Base-by-base conservation (phyloP, 495 filamentous ascomycete genomes). In the Daldinia vernicosa region DNA sequence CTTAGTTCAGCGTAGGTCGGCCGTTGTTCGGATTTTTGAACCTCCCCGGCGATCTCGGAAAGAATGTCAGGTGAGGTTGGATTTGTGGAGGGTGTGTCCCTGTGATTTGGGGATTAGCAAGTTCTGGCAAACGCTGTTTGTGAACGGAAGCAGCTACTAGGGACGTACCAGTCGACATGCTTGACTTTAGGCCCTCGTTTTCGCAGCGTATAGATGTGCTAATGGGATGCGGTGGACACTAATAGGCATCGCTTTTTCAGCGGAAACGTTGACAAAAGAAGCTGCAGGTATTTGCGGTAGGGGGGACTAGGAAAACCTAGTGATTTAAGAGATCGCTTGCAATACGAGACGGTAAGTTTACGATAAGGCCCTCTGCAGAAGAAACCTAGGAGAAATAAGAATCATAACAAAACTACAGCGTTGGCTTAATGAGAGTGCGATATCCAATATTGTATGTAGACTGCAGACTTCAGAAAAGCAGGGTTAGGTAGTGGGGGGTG, bases 91-190 rank as follows among this genome's bases (percentile, higher is more conserved):
- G 57, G 37, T 32, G 51, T 66, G 32, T 58, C 64, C 9, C 70
- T 69, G 64, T n/a, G 52, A 30, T 30, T 58, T 51, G 35, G 17
- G 6, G 43, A 53, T 69, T 43, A 62, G 61, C 40, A 15, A 47
- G 43, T 47, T 47, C 12, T 19, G 14, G 39, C 26, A 14, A 26
- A 32, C 11, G 15, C 12, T n/a, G 12, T 14, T 14, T 43, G 27
- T 28, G 15, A 56, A 19, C 3, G 37, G 30, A 19, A 8, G 9
- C 12, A n/a, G 33, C 52, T 40, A 56, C 3, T 7, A 50, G 62
- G 54, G 37, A 59, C 70, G 30, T 66, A 73, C 75, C 70, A 72
- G 73, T 77, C 75, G 74, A 76, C 75, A 77, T 77, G 71, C 74
- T 77, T 75, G 64, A 61, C 66, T 62, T 55, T 62, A 61, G 24